Evolutionary conservation across 2,329 filamentous ascomycete genomes (phyloP).

Genomic region (Penicillium aurantiogriseum): DNA sequence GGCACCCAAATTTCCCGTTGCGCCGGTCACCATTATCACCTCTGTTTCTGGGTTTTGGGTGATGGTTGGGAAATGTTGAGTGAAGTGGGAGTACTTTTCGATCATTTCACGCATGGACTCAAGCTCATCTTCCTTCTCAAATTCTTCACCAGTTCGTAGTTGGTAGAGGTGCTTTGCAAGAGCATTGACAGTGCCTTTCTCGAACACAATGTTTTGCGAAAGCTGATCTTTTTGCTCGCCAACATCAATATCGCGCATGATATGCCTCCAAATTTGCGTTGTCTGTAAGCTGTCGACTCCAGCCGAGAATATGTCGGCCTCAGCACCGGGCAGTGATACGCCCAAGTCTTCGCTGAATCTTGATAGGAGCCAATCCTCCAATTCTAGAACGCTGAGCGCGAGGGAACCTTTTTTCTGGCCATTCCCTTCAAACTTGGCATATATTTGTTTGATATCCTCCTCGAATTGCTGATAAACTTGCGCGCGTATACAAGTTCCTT

Average conservation of each 20-base stretch:
- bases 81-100: constrained; percentile 45
- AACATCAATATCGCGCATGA: constrained; percentile 54
- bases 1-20: constrained; percentile 64
- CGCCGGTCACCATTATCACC: constrained; percentile 57
- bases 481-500: constrained; percentile 56
- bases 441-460: constrained; percentile 49
- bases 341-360: constrained; percentile 24
- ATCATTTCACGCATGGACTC: constrained; percentile 50
- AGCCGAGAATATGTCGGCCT: constrained; percentile 58
- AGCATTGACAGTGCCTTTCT: constrained; percentile 51
- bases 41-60: constrained; percentile 26
- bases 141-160: constrained; percentile 40
- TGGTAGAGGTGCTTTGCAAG: constrained; percentile 49
- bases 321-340: constrained; percentile 26
- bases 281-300: constrained; percentile 61
- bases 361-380: constrained; percentile 48
- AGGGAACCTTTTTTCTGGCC: constrained; percentile 27
- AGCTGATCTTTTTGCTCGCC: constrained; percentile 43
- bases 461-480: constrained; percentile 52
- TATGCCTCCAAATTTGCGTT: constrained; percentile 54
- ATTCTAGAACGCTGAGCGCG: constrained; percentile 13
- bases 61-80: constrained; percentile 24
- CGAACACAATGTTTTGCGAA: constrained; percentile 60
- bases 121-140: constrained; percentile 38
- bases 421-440: constrained; percentile 46